Conservation (phyloP, 305 asterid species). For the Euphrasia arctica region DNA sequence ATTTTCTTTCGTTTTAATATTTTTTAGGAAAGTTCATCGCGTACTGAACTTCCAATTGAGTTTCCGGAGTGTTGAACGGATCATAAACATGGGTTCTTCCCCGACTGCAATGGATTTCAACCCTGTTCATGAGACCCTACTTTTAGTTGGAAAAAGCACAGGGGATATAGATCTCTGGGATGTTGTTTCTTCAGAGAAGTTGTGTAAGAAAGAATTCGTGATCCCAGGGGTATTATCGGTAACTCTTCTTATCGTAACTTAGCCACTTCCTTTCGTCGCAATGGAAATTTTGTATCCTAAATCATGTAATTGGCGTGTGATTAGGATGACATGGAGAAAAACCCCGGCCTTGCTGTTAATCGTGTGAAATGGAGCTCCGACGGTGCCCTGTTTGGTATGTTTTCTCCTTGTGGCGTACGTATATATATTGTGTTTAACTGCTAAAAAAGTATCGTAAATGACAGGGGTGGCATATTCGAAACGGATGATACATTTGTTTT, state of each 20-base stretch:
- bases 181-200: constrained; percentile 36
- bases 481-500: constrained; percentile 41
- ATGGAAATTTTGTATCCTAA: constrained; percentile 10
- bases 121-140: constrained; percentile 56
- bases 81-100: constrained; percentile 37
- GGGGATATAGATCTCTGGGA: constrained; percentile 67
- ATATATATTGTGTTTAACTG: neutral
- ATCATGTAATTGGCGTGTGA: constrained; percentile 14
- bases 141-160: constrained; percentile 54
- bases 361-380: constrained; percentile 60
- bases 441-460: constrained; percentile 19
- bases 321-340: constrained; percentile 42
- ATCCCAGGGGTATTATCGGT: constrained; percentile 40
- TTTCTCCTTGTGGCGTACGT: neutral
- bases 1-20: neutral
- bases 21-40: constrained; percentile 38
- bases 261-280: neutral
- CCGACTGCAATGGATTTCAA: constrained; percentile 70
- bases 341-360: constrained; percentile 37
- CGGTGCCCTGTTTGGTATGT: constrained; percentile 55
- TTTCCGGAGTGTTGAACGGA: constrained; percentile 53
- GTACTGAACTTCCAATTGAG: constrained; percentile 31
- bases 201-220: constrained; percentile 36
- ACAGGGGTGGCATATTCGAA: constrained; percentile 62
- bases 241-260: constrained; percentile 13